phyloP scores from a whole-genome alignment of 495 filamentous ascomycete species.

The Neurospora cerealis region DNA sequence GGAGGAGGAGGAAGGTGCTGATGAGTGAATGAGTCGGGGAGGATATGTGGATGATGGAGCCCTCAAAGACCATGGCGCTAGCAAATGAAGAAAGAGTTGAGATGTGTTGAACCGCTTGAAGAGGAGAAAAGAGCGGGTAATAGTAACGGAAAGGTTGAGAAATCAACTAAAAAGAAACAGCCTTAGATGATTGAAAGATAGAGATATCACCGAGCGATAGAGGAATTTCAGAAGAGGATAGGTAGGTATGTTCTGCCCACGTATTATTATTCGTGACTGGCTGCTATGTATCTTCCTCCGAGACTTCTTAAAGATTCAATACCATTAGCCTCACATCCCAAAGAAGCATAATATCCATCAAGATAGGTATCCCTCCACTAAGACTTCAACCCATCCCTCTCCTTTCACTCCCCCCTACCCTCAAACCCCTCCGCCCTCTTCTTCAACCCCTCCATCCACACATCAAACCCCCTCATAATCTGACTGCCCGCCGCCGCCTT shows the following conservation, averaged over 20 bases:
- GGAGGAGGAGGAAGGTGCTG: background rate
- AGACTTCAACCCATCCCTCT: background rate
- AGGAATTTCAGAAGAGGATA: background rate
- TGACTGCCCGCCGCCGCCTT: conserved; percentile 7
- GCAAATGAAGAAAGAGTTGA: background rate
- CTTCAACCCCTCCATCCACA: conserved; percentile 25
- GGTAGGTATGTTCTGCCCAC: background rate
- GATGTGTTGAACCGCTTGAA: background rate
- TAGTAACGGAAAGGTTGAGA: background rate
- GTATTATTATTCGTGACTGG: background rate
- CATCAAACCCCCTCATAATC: conserved; percentile 20
- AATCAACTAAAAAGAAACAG: background rate
- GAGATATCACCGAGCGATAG: background rate
- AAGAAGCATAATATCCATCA: background rate
- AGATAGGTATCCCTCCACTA: background rate
- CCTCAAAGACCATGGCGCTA: background rate
- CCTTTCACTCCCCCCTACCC: background rate
- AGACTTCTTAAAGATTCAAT: background rate
- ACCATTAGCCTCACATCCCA: background rate
- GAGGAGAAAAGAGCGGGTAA: background rate
- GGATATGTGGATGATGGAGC: background rate
- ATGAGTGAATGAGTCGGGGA: background rate
- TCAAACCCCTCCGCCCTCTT: conserved; percentile 14
- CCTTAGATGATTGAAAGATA: background rate
- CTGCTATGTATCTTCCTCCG: background rate